A percentile compares a stretch with the other conserved stretches of the same genome.
phyloP scores from a whole-genome alignment of 148 eudicot genomes.

The Polygonum aviculare region DNA sequence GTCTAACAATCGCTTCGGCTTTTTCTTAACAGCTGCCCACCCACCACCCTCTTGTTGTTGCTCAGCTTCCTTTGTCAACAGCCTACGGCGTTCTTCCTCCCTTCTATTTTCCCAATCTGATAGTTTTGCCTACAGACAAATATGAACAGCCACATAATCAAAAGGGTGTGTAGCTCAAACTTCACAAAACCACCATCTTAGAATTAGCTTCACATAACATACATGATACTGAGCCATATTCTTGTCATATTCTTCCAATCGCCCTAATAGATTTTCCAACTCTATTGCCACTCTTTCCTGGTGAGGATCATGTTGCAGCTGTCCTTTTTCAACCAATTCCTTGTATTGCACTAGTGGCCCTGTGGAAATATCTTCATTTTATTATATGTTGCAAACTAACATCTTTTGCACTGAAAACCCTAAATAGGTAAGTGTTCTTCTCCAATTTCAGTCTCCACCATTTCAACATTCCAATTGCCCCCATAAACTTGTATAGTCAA shows the following conservation, averaged over 20 bases:
- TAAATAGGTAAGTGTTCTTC: not conserved
- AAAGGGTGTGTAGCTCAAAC: slow-evolving; percentile 7
- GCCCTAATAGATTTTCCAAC: slow-evolving; percentile 62
- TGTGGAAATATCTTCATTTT: slow-evolving; percentile 16
- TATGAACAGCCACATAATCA: slow-evolving; percentile 9
- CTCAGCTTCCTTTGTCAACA: slow-evolving; percentile 77
- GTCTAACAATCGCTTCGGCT: slow-evolving; percentile 38
- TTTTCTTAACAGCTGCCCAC: slow-evolving; percentile 40
- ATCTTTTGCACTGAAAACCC: not conserved
- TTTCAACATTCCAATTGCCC: not conserved
- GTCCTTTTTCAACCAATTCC: slow-evolving; percentile 64
- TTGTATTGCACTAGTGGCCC: slow-evolving; percentile 63
- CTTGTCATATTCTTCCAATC: slow-evolving; percentile 71
- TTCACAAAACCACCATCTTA: slow-evolving; percentile 1
- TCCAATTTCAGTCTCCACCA: not conserved
- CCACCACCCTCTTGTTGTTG: slow-evolving; percentile 43
- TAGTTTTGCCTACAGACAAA: slow-evolving; percentile 42
- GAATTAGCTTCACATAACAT: slow-evolving; percentile 7
- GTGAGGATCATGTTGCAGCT: slow-evolving; percentile 67
- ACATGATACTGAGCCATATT: slow-evolving; percentile 87
- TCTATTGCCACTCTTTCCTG: slow-evolving; percentile 81
- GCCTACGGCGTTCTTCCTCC: slow-evolving; percentile 59
- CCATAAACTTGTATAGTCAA: not conserved
- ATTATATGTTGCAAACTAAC: not conserved
- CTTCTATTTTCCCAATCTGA: slow-evolving; percentile 59